Evolutionary conservation across 768 basidiomycete genomes (phyloP).

Genomic region (Sporobolomyces pararoseus): DNA sequence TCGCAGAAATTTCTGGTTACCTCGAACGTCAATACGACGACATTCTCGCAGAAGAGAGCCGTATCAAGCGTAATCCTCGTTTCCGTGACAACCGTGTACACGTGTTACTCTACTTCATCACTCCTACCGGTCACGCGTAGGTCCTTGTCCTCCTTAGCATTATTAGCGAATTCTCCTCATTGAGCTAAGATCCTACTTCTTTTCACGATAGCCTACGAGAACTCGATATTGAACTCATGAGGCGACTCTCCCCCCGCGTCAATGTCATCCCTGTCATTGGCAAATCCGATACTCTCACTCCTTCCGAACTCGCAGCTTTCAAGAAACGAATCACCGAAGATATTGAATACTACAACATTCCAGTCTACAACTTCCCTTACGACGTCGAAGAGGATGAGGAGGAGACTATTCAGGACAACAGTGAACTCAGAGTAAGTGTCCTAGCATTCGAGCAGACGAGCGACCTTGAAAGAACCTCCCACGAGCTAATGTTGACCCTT

Average conservation of each 20-base stretch:
- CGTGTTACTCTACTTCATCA: slow-evolving; percentile 94
- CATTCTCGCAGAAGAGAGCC: slow-evolving; percentile 93
- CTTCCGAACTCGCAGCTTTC: slow-evolving; percentile 86
- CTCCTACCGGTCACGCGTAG: slow-evolving; percentile 93
- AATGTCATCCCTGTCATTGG: slow-evolving; percentile 97
- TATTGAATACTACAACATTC: slow-evolving; percentile 96
- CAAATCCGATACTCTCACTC: slow-evolving; percentile 92
- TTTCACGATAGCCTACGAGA: slow-evolving; percentile 63
- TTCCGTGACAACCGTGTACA: slow-evolving; percentile 98
- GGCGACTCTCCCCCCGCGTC: slow-evolving; percentile 91
- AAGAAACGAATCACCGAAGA: slow-evolving; percentile 99
- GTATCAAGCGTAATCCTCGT: slow-evolving; percentile 98
- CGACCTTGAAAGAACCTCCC: no score
- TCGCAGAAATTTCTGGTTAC: slow-evolving; percentile 93
- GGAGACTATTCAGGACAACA: slow-evolving; percentile 95
- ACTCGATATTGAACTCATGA: slow-evolving; percentile 99
- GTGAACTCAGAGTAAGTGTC: slow-evolving; percentile 73
- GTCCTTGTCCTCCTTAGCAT: neutral
- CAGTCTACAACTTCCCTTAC: slow-evolving; percentile 99
- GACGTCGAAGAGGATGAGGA: slow-evolving; percentile 99
- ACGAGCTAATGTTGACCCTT: no score
- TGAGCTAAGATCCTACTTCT: neutral
- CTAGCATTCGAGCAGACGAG: no score
- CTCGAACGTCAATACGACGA: slow-evolving; percentile 99
- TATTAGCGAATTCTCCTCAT: neutral